Percentiles rank a stretch among this genome's conserved stretches.
These are phyloP conservation scores for Saturnispora gosingensis DNA, from an alignment of 805 yeast species.

Conservation along the genomic window DNA sequence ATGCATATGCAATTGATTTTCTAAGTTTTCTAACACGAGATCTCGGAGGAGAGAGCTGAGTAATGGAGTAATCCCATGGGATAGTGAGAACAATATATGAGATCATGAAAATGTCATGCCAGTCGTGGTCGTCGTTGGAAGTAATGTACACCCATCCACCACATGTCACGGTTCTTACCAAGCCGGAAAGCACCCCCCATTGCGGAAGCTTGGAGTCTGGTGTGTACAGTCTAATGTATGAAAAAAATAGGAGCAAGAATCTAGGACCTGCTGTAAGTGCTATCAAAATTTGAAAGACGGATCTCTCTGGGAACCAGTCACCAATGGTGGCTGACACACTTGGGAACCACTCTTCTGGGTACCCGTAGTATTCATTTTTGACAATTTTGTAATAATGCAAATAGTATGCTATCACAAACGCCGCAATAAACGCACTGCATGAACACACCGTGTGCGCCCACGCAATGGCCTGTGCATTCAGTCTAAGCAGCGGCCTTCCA, in stretches of 20 bases:
- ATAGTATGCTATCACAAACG: conserved; percentile 62
- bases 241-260: conserved; percentile 50
- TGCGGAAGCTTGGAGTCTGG: conserved; percentile 30
- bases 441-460: conserved; percentile 68
- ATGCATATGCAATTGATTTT: conserved; percentile 43
- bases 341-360: conserved; percentile 98
- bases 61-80: conserved; percentile 77
- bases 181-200: conserved; percentile 50
- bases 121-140: conserved; percentile 93
- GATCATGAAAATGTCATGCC: conserved; percentile 94
- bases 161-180: conserved; percentile 84
- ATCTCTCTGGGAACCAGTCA: conserved; percentile 92
- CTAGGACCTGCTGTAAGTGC: conserved; percentile 94
- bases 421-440: conserved; percentile 61
- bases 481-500: conserved; percentile 17
- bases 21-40: conserved; percentile 44
- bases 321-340: conserved; percentile 96
- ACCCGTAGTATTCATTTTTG: conserved; percentile 74
- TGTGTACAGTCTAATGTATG: conserved; percentile 39
- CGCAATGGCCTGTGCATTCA: conserved; percentile 63
- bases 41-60: conserved; percentile 37
- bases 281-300: conserved; percentile 81
- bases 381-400: conserved; percentile 87
- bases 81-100: conserved; percentile 77
- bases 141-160: conserved; percentile 99